Conservation (phyloP, 225 moss, liverwort and hornwort species). For the Climacium dendroides region DNA sequence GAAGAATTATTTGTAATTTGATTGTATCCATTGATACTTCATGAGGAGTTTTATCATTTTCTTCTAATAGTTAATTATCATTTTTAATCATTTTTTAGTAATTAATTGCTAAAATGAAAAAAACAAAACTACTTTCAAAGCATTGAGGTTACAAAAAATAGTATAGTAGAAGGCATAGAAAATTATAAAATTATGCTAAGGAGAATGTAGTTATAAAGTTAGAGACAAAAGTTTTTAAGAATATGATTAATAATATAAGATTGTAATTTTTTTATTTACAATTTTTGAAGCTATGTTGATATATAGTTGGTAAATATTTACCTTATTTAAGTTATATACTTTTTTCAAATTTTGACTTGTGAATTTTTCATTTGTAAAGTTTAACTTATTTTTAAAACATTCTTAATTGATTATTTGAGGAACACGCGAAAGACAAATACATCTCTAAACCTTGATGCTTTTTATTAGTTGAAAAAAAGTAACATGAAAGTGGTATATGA, state of each 20-base stretch:
- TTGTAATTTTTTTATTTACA: no score
- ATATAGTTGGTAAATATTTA: not conserved
- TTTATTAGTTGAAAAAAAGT: no score
- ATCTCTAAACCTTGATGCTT: not conserved
- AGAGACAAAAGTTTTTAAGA: no score
- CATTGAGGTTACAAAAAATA: not conserved
- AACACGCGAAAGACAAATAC: not conserved
- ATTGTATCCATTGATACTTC: not conserved
- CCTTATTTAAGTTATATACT: not conserved
- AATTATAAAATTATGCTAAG: no score
- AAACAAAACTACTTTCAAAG: no score
- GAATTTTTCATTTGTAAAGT: not conserved
- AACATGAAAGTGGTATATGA: not conserved
- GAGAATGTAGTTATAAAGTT: not conserved
- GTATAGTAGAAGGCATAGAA: not conserved
- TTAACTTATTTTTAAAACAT: not conserved
- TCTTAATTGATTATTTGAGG: not conserved
- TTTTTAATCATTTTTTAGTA: not conserved
- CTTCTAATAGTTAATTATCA: not conserved
- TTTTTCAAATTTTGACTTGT: not conserved
- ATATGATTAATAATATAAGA: no score
- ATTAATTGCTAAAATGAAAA: not conserved
- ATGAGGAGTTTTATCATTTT: not conserved
- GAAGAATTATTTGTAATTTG: not conserved
- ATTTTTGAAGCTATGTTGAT: not conserved